Evolutionary conservation across 2,329 filamentous ascomycete species (phyloP), one percentile per base, ranked within the genome.

Genomic region (Aspergillus neotritici): DNA sequence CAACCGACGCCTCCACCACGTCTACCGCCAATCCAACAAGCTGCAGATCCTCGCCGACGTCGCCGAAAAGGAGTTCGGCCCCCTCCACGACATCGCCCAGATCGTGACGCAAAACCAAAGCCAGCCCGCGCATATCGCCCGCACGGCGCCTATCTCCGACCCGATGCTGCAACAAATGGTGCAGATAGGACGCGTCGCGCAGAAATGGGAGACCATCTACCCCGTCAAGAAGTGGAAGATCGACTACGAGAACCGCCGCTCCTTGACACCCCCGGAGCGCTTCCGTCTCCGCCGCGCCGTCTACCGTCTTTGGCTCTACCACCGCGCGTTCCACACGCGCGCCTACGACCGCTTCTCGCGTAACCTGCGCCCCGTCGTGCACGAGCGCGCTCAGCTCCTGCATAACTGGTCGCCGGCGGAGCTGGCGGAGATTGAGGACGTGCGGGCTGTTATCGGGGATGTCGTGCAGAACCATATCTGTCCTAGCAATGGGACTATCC

Each of bases 191-290:
- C 67, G 69, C 11, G 66, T 79, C 1, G 79, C 79, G 4, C 70
- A 72, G 54, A 73, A 73, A 52, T 82, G 78, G 74, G 75, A 76
- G 54, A 68, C 71, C n/a, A 71, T 82, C n/a, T 83, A 81, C 53
- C 77, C 78, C 0, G 70, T 76, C 56, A 79, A 80, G 62, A 80
- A 80, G 58, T 83, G 79, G 79, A 80, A 79, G 53, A 56, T 66
- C 43, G 72, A 79, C 51, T 80, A 69, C 49, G 73, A 75, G 43
- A 66, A 73, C 43, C 73, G 79, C 8, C 75, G 79, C 8, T 67
- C 77, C 2, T 62, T 83, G 37, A 72, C 68, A 1, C 47, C 50
- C 30, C 47, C 65, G 2, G 79, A 83, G 56, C 69, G 72, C 3
- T 73, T 70, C 38, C 65, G 66, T 5, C 55, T 82, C 9, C 72